A percentile compares a stretch with the other conserved stretches of the same genome.
These are phyloP conservation scores for Herpetomonas samuelpessoai DNA, from an alignment of 208 protist genomes.

Conservation along the genomic window DNA sequence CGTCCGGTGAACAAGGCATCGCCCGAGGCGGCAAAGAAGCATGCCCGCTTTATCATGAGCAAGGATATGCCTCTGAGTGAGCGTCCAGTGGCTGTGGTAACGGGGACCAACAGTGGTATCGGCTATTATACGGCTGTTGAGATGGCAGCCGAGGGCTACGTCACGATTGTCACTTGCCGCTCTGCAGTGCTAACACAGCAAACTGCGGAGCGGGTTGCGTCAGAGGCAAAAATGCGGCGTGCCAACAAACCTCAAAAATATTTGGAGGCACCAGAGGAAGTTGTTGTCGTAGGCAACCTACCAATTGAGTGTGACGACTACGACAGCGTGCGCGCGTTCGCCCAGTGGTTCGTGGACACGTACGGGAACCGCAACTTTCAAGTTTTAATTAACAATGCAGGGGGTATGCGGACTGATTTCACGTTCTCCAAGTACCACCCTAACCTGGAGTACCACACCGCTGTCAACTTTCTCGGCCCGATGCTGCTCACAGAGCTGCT, in stretches of 20 bases:
- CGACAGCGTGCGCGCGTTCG: conserved; percentile 58
- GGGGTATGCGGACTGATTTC: conserved; percentile 60
- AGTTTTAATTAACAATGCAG: conserved; percentile 87
- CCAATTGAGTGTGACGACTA: conserved; percentile 83
- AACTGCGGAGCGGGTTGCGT: conserved; percentile 44
- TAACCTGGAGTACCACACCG: conserved; percentile 69
- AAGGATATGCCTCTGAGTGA: conserved; percentile 42
- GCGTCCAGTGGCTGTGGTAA: conserved; percentile 84
- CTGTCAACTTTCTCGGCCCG: conserved; percentile 85
- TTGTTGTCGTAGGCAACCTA: conserved; percentile 54
- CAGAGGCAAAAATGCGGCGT: conserved; percentile 34
- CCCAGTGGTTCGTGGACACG: conserved; percentile 30
- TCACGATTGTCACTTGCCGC: conserved; percentile 81
- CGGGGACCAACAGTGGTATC: conserved; percentile 90
- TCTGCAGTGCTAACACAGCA: conserved; percentile 36
- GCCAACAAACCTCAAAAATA: conserved; percentile 26
- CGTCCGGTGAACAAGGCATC: conserved; percentile 28
- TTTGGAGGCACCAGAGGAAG: conserved; percentile 26
- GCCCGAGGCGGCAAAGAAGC: conserved; percentile 14
- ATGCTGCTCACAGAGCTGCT: conserved; percentile 84
- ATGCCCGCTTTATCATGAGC: conserved; percentile 34
- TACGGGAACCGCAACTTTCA: conserved; percentile 64
- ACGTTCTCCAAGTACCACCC: conserved; percentile 47
- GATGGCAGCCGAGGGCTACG: conserved; percentile 72
- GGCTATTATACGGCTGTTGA: conserved; percentile 80